Evolutionary conservation across 208 protist genomes (phyloP), one percentile per base, ranked within the genome.

Genomic region (Leptomonas seymouri): DNA sequence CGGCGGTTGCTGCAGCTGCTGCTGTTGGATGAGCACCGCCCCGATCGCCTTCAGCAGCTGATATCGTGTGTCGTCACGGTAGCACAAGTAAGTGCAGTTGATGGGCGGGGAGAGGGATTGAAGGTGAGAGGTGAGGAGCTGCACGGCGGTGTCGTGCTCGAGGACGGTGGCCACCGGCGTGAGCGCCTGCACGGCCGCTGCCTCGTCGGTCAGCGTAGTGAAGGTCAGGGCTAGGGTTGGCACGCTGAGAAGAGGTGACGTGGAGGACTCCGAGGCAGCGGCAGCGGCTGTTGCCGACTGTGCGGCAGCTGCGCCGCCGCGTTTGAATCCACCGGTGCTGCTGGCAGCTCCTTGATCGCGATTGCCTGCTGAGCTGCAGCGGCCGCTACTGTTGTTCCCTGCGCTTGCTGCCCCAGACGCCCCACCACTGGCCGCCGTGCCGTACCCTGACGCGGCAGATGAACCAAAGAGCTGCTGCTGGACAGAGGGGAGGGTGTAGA

Each of bases 81-180:
- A 92, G 77, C 90, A 95, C 25, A 91, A 62, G 67, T 95, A 93
- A 11, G 76, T 83, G 74, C 79, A 91, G 73, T 78, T 89, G 0
- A 79, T 63, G 15, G 83, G 76, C 2, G 85, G 76, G 23, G 83
- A 87, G 34, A 81, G 72, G 30, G 61, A 42, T 67, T 95, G 90
- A 53, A 95, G 71, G 74, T 85, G 85, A 14, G 67, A 23, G 41
- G 76, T 81, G 46, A 92, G 45, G 50, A 90, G 76, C 57, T 76
- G 74, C 46, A 88, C 30, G 14, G 76, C 87, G 3, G 76, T 66
- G 69, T 95, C 90, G 69, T 85, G 82, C 53, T 91, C 85, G 30
- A 92, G 72, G 25, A 71, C 76, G 53, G 85, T 77, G 20, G 58
- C 31, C 6, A 82, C 71, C 7, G 86, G 85, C 30, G 80, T 77